Evolutionary conservation across 1,284 basidiomycete genomes (phyloP), one percentile per base, ranked within the genome.

Genomic region (Cryptococcus hybrid): DNA sequence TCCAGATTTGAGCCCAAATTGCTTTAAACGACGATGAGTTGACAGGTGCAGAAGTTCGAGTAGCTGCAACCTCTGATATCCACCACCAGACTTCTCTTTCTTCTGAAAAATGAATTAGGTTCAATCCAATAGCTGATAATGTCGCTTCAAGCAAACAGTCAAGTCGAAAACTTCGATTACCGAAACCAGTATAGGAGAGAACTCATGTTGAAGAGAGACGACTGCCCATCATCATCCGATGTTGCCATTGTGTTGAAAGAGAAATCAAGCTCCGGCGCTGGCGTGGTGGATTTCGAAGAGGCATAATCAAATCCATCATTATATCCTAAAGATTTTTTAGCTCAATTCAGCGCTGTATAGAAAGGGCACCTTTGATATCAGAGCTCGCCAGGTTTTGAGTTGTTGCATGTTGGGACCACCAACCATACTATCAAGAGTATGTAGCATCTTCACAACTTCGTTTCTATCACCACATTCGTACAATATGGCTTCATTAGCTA

Each of bases 21-120:
- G 50, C 53, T 50, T 61, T 63, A 61, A 68, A 70, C 7, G 63
- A 24, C 7, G 15, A 24, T n/a, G 15, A 58, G 3, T 53, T 49
- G 2, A 52, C 5, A 3, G 42, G 52, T 9, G 42, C 42, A 5
- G 12, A 13, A 8, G 54, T 6, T 35, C 66, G 46, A 13, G 49
- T 40, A 3, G 49, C 30, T 5, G 64, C 51, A 7, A 71, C 47
- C 11, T 50, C 38, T 3, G 56, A 5, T 7, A 73, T 60, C 69
- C 69, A 74, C 71, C 74, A 75, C 73, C 74, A 74, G 7, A 61
- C 47, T 12, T 60, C 57, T 15, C 56, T 47, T 36, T 65, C 63
- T 52, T 75, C 73, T 15, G 50, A 44, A 3, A 35, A 42, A 1
- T 51, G 50, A 15, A 70, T 57, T 2, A 75, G 60, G 3, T 63